phyloP scores from a whole-genome alignment of 2,329 filamentous ascomycete species.

The Penicillium griseofulvum region DNA sequence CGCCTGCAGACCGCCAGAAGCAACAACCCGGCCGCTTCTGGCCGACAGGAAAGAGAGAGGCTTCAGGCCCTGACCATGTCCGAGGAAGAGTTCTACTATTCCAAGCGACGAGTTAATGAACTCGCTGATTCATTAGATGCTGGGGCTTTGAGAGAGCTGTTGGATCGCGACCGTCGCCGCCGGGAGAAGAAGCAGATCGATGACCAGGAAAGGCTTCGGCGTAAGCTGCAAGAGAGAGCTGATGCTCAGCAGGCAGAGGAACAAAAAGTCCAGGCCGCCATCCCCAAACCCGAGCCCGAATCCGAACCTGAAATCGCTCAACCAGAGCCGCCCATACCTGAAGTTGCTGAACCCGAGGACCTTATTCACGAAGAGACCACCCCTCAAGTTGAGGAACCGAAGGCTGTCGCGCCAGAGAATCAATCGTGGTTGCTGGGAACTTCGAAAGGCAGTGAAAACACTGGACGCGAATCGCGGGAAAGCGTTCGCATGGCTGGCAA shows the following conservation, averaged over 20 bases:
- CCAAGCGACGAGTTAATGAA: constrained; percentile 62
- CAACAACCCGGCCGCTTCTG: constrained; percentile 48
- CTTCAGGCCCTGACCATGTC: constrained; percentile 55
- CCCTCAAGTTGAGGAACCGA: constrained; percentile 8
- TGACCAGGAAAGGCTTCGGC: constrained; percentile 62
- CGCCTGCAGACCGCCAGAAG: constrained; percentile 52
- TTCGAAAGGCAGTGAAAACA: constrained; percentile 29
- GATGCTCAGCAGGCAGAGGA: constrained; percentile 57
- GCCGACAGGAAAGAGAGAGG: constrained; percentile 48
- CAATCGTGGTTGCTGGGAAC: constrained; percentile 36
- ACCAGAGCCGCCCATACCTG: background rate
- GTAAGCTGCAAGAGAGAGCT: constrained; percentile 45
- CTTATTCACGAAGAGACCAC: background rate
- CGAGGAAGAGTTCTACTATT: constrained; percentile 58
- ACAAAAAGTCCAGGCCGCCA: constrained; percentile 25
- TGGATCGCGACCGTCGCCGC: constrained; percentile 84
- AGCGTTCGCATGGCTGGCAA: constrained; percentile 34
- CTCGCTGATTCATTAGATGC: constrained; percentile 84
- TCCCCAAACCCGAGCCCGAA: background rate
- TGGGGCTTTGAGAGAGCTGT: constrained; percentile 76
- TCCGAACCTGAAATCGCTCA: background rate
- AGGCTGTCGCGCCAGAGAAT: background rate
- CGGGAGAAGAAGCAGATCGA: constrained; percentile 71
- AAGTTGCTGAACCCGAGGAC: constrained; percentile 1
- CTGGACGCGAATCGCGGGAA: constrained; percentile 28